A percentile compares a stretch with the other conserved stretches of the same genome.
These are phyloP conservation scores for Curvularia sp. DNA, from an alignment of 2,329 filamentous ascomycete genomes.

Conservation along the genomic window DNA sequence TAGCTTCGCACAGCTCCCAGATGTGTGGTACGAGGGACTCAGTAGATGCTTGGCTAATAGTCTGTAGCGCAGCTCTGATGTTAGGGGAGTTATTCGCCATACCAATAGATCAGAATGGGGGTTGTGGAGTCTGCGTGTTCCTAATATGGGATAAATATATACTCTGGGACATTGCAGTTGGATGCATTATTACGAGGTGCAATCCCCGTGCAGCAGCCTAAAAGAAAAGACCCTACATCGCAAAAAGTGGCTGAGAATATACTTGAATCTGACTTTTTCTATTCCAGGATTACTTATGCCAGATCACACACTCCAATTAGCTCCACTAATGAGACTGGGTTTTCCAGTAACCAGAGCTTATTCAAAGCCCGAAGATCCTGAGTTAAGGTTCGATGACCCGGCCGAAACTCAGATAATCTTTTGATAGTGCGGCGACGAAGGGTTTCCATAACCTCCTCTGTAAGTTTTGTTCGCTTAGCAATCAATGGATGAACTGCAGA, in stretches of 20 bases:
- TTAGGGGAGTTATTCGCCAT: not conserved
- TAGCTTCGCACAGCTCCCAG: conserved; percentile 11
- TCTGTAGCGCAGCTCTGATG: conserved; percentile 10
- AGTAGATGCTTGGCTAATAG: not conserved
- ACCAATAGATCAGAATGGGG: not conserved
- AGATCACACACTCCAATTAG: not conserved
- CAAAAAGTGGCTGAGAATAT: not conserved
- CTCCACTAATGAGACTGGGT: not conserved
- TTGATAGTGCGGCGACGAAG: not conserved
- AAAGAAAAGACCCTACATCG: too few species aligned
- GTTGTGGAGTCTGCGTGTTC: not conserved
- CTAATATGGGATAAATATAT: not conserved
- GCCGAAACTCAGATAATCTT: not conserved
- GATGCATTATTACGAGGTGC: not conserved
- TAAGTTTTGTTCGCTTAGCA: too few species aligned
- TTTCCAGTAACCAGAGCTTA: not conserved
- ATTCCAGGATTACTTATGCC: not conserved
- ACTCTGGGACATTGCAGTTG: not conserved
- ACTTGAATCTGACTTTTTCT: not conserved
- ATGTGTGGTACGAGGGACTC: conserved; percentile 4
- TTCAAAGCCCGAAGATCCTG: not conserved
- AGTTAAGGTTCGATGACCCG: not conserved
- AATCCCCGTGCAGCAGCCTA: not conserved
- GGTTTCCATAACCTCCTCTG: not conserved
- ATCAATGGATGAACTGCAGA: too few species aligned